These are phyloP conservation scores for Clausena lansium DNA, from an alignment of 345 rosid species.

Conservation along the genomic window DNA sequence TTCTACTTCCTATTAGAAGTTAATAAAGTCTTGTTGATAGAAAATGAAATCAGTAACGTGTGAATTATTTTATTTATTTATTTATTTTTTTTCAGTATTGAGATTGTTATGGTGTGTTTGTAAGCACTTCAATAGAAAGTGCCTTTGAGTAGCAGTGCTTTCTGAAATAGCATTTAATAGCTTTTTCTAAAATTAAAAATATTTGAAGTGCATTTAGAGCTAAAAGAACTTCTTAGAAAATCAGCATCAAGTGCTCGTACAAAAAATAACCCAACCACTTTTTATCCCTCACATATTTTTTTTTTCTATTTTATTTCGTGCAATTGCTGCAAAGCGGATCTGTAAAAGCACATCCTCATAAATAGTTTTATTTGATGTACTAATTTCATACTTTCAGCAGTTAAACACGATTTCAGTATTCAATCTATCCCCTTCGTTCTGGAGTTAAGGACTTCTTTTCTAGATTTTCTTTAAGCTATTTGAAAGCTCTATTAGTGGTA, in stretches of 20 bases:
- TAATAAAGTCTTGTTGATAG: background rate
- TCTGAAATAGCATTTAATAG: background rate
- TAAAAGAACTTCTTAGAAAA: background rate
- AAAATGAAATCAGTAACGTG: background rate
- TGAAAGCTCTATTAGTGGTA: too few relatives aligned
- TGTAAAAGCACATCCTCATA: background rate
- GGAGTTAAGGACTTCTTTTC: too few relatives aligned
- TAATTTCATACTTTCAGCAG: too few relatives aligned
- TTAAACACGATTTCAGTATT: too few relatives aligned
- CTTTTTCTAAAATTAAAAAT: background rate
- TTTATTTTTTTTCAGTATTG: background rate
- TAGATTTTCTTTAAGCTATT: too few relatives aligned
- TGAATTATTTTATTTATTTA: background rate
- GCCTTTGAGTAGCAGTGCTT: background rate
- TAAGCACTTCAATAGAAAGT: background rate
- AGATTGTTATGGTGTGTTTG: background rate
- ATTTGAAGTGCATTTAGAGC: background rate
- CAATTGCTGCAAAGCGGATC: background rate
- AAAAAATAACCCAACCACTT: background rate
- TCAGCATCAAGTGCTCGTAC: background rate
- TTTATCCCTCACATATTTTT: background rate
- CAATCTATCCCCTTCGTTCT: too few relatives aligned
- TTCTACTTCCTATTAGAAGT: slow-evolving; percentile 3
- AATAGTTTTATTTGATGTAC: too few relatives aligned
- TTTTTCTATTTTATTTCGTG: background rate